Conservation (phyloP, 2,329 filamentous ascomycete genomes). For the Diplodia intermedia region DNA sequence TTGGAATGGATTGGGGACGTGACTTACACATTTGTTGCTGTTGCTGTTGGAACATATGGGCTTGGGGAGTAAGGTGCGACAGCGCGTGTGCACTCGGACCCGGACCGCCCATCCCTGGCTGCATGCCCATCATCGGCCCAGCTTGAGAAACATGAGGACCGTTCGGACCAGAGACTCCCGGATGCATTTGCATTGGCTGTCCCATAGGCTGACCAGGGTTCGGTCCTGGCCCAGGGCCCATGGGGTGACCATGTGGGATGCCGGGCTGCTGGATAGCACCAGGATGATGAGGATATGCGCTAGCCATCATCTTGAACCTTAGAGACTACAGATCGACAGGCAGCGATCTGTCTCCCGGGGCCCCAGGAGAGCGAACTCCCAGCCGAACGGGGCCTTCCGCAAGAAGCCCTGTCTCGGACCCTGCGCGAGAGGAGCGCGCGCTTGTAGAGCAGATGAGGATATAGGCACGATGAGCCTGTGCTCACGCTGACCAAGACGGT, state of each 20-base stretch:
- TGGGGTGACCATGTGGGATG: conserved; percentile 68
- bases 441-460: neutral
- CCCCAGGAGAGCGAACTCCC: conserved; percentile 24
- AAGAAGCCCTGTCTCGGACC: neutral
- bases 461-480: conserved; percentile 10
- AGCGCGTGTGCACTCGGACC: conserved; percentile 71
- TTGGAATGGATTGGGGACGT: neutral
- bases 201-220: conserved; percentile 74
- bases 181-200: conserved; percentile 75
- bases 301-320: conserved; percentile 67
- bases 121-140: conserved; percentile 78
- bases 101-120: conserved; percentile 67
- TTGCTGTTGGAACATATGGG: conserved; percentile 61
- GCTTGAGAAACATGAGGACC: conserved; percentile 74
- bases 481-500: conserved; percentile 11
- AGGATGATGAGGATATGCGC: conserved; percentile 72
- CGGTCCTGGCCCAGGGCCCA: conserved; percentile 70
- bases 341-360: conserved; percentile 25
- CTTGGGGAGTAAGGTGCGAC: conserved; percentile 72
- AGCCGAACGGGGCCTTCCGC: conserved; percentile 5
- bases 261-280: conserved; percentile 75
- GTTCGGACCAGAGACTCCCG: conserved; percentile 74
- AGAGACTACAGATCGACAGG: conserved; percentile 23
- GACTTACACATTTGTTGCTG: conserved; percentile 43
- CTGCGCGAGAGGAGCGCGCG: neutral